Percentiles rank a stretch among this genome's conserved stretches.
These are phyloP conservation scores for Leccinellum albellum DNA, from an alignment of 768 basidiomycete genomes.

Conservation along the genomic window DNA sequence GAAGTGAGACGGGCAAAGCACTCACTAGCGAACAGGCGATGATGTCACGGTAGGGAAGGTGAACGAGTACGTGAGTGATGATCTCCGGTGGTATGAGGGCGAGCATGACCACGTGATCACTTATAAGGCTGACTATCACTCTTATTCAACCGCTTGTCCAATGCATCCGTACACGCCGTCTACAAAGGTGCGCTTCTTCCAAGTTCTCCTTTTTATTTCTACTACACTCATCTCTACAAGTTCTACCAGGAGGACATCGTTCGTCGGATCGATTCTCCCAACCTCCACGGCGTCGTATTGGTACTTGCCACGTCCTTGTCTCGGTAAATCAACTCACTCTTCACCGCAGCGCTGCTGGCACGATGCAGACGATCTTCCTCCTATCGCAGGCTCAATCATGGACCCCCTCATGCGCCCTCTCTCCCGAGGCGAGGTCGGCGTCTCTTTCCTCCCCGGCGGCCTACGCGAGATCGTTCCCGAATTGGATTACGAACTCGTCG, in stretches of 20 bases:
- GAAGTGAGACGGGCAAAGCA: not conserved
- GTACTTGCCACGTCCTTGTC: conserved; percentile 31
- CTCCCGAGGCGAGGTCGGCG: conserved; percentile 75
- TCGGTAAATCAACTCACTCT: conserved; percentile 6
- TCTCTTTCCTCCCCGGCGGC: conserved; percentile 59
- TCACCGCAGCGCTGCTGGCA: conserved; percentile 79
- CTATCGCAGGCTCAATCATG: conserved; percentile 36
- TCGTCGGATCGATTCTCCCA: conserved; percentile 39
- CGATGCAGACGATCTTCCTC: conserved; percentile 69
- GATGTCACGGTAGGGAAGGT: conserved; percentile 22
- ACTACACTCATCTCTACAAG: conserved; percentile 29
- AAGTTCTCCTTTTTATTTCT: not conserved
- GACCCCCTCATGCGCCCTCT: conserved; percentile 79
- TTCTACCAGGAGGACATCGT: conserved; percentile 71
- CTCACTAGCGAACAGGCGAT: conserved; percentile 29
- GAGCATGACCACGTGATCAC: conserved; percentile 5
- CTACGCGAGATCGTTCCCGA: conserved; percentile 69
- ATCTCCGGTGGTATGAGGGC: conserved; percentile 22
- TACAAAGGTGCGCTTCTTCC: conserved; percentile 31
- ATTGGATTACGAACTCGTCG: conserved; percentile 63
- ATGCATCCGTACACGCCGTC: conserved; percentile 29
- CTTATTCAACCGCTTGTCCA: conserved; percentile 5
- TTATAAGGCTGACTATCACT: not conserved
- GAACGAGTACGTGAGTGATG: conserved; percentile 18
- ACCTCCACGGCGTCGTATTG: conserved; percentile 58